Percentiles rank a stretch among this genome's conserved stretches.
These are phyloP conservation scores for Alternaria novae-zelandiae DNA, from an alignment of 2,329 filamentous ascomycete species.

Conservation along the genomic window DNA sequence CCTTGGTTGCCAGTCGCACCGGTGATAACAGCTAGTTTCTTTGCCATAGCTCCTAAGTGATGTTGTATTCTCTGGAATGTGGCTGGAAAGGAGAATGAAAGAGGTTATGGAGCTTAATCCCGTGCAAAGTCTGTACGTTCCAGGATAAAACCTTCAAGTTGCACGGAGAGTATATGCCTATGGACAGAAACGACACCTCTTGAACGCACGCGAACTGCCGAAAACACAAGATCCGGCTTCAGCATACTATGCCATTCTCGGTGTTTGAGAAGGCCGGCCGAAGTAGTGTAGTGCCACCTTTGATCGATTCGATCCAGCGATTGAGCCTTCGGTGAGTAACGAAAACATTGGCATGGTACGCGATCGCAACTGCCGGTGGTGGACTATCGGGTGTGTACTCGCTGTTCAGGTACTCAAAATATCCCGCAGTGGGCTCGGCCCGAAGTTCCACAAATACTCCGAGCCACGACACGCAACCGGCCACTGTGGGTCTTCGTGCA, in stretches of 20 bases:
- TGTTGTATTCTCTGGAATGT: neutral
- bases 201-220: neutral
- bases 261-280: neutral
- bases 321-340: slow-evolving; percentile 1
- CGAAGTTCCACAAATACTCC: slow-evolving; percentile 5
- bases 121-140: neutral
- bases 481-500: neutral
- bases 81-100: neutral
- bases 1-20: slow-evolving; percentile 40
- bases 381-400: neutral
- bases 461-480: neutral
- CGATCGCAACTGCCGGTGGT: neutral
- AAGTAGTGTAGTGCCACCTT: neutral
- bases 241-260: neutral
- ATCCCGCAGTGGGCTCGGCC: neutral
- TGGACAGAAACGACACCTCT: neutral
- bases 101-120: neutral
- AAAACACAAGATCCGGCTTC: neutral
- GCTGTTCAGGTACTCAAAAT: neutral
- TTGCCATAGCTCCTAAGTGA: slow-evolving; percentile 32
- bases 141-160: neutral
- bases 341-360: neutral
- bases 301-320: neutral
- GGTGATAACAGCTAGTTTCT: slow-evolving; percentile 33
- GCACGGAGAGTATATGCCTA: neutral